Evolutionary conservation across 495 filamentous ascomycete genomes (phyloP).

Genomic region (Neurospora hispaniola): DNA sequence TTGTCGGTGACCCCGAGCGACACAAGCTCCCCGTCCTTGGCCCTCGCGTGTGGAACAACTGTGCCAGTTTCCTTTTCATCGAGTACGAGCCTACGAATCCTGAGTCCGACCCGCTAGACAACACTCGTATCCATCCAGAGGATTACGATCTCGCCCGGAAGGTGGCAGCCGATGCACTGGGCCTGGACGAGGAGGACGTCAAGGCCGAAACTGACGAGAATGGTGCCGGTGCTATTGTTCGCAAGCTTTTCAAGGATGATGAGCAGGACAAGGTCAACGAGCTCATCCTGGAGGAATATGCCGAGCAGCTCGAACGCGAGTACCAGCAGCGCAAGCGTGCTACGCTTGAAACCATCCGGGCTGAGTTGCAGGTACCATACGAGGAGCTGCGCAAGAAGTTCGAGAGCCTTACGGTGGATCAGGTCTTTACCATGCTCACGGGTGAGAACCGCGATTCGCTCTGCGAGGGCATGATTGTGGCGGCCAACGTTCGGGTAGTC

Average conservation of each 20-base stretch:
- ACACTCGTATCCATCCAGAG: conserved; percentile 93
- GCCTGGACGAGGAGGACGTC: conserved; percentile 94
- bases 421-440: conserved; percentile 94
- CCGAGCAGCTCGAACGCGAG: conserved; percentile 85
- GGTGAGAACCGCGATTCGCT: conserved; percentile 83
- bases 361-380: conserved; percentile 83
- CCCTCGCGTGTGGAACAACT: conserved; percentile 88
- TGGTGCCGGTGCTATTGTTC: conserved; percentile 78
- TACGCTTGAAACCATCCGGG: conserved; percentile 91
- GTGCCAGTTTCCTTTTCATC: conserved; percentile 86
- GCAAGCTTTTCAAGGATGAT: conserved; percentile 83
- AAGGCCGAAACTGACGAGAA: conserved; percentile 86
- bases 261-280: conserved; percentile 93
- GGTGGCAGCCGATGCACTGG: conserved; percentile 94
- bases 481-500: conserved; percentile 77
- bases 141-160: conserved; percentile 96
- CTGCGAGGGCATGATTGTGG: conserved; percentile 78
- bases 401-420: conserved; percentile 55
- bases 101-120: conserved; percentile 83
- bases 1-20: conserved; percentile 75
- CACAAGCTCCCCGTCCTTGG: conserved; percentile 71
- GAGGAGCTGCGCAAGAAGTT: conserved; percentile 87
- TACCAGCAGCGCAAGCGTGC: conserved; percentile 91
- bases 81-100: conserved; percentile 70
- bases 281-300: conserved; percentile 90